Percentiles rank a stretch among this genome's conserved stretches.
phyloP scores from a whole-genome alignment of 2,329 filamentous ascomycete genomes.

The Botrytis byssoidea region DNA sequence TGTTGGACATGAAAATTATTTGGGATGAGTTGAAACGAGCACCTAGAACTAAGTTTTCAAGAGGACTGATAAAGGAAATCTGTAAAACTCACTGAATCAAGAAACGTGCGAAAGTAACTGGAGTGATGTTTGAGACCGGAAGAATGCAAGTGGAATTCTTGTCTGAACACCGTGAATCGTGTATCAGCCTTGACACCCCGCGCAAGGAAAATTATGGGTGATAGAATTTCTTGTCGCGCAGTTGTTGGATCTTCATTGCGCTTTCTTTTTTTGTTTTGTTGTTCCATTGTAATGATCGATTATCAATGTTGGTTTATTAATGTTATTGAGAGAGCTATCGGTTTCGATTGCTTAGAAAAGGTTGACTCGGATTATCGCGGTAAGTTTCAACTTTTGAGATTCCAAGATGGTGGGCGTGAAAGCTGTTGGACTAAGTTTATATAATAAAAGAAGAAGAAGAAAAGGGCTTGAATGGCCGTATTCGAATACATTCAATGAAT shows the following conservation, averaged over 20 bases:
- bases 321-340: background rate
- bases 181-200: background rate
- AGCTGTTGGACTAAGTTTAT: background rate
- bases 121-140: background rate
- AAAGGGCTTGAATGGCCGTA: background rate
- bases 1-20: background rate
- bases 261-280: background rate
- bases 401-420: background rate
- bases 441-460: no score
- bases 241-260: background rate
- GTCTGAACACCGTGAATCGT: background rate
- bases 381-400: background rate
- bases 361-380: background rate
- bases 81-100: background rate
- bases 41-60: background rate
- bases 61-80: background rate
- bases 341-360: fast-evolving
- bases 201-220: background rate
- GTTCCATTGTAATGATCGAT: background rate
- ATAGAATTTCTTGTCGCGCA: background rate
- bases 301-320: background rate
- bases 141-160: background rate
- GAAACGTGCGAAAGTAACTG: background rate
- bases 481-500: no score
- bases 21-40: background rate